Base-by-base conservation (phyloP, 1,139 yeast genomes). In the Saccharomyces hybrid region DNA sequence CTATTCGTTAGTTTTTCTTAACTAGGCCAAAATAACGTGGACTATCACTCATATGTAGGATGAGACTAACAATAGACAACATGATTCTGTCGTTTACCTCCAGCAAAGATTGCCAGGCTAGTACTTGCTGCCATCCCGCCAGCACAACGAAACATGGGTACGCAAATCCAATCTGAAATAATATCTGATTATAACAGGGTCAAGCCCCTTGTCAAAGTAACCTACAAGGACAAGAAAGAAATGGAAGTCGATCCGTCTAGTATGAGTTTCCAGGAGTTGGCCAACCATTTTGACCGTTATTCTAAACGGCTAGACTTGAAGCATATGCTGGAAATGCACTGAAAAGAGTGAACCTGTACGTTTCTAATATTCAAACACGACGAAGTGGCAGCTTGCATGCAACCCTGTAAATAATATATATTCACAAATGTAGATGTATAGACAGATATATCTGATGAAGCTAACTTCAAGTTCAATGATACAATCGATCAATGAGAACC, bases 91-190 rank as follows among this genome's bases (percentile, higher is more conserved):
- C 41, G 16, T 47, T 38, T 47, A 54, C 41, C 47, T 54, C 57
- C 11, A 67, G 95, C 93, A 46, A 86, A 84, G 70, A 77, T 88
- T 6, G 91, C 96, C 2, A 81, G 98, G 63, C 75, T 88, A 19
- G 85, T 91, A 65, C 79, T 91, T 52, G 80, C 95, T 16, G 79
- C 89, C 55, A 80, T 91, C 55, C 97, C 98, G 25, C 88, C 86
- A 7, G 73, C 81, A 13, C 74, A 83, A 64, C 82, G 80, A 62
- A 73, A 76, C 46, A 66, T 75, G 14, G 81, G 86, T 54, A 58
- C 69, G 6, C 67, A 75, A 16, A 75, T 79, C 11, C 81, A 82
- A 56, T 77, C 77, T 60, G 83, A 84, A 62, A 77, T 85, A 23
- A 73, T 86, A 52, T 73, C 78, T 3, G 67, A 70, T 16, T 55